phyloP scores from a whole-genome alignment of 179 eudicot genomes.

The Amaranthus tricolor region DNA sequence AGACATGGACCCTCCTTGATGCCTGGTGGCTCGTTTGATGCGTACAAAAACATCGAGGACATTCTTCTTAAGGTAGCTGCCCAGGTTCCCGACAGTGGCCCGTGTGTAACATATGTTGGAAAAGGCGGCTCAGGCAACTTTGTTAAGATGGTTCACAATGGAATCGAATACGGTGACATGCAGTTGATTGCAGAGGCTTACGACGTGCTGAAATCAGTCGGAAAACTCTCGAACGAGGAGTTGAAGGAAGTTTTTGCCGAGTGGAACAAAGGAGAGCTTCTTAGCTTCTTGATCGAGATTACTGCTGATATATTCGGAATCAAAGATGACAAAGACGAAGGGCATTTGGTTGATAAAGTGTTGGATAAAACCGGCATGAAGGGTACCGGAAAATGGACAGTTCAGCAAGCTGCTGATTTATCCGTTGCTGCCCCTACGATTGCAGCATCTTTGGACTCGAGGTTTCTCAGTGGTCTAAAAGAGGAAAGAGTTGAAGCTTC shows the following conservation, averaged over 20 bases:
- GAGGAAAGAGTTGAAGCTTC: slow-evolving; percentile 84
- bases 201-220: slow-evolving; percentile 82
- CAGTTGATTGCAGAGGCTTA: slow-evolving; percentile 94
- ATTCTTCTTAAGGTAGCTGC: slow-evolving; percentile 87
- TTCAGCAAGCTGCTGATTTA: slow-evolving; percentile 90
- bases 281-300: slow-evolving; percentile 80
- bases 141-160: slow-evolving; percentile 91
- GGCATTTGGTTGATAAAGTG: slow-evolving; percentile 78
- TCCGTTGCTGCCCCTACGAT: slow-evolving; percentile 87
- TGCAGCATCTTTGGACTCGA: slow-evolving; percentile 78
- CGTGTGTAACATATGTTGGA: slow-evolving; percentile 89
- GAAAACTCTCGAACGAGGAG: slow-evolving; percentile 83
- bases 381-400: slow-evolving; percentile 94
- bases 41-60: slow-evolving; percentile 77
- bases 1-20: slow-evolving; percentile 86
- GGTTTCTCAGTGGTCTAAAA: slow-evolving; percentile 85
- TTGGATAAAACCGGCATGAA: slow-evolving; percentile 94
- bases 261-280: slow-evolving; percentile 92
- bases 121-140: slow-evolving; percentile 90
- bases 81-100: slow-evolving; percentile 87
- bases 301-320: slow-evolving; percentile 83
- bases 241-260: slow-evolving; percentile 68
- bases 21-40: slow-evolving; percentile 92
- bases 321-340: slow-evolving; percentile 78
- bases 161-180: slow-evolving; percentile 94